Conservation (phyloP, 2,329 filamentous ascomycete species). For the Monosporascus sp. region DNA sequence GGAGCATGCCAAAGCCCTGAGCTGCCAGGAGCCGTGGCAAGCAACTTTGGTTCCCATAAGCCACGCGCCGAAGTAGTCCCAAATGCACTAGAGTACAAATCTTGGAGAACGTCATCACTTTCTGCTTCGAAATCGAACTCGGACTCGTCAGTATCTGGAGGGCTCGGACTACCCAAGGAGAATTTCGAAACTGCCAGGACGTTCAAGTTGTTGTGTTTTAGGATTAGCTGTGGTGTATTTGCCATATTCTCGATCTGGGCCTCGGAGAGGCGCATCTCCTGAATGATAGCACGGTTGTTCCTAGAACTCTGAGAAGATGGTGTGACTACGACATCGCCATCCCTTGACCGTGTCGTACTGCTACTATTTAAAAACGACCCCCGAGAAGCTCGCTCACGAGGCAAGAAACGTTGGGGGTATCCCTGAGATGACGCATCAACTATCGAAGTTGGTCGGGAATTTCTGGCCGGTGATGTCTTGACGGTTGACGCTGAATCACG, state of each 20-base stretch:
- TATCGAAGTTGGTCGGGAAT: conserved; percentile 29
- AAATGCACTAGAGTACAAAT: not conserved
- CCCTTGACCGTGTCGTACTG: conserved; percentile 18
- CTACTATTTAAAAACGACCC: conserved; percentile 31
- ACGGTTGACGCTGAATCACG: conserved; percentile 47
- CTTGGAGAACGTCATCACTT: not conserved
- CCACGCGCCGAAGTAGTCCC: conserved; percentile 1
- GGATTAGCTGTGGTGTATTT: conserved; percentile 31
- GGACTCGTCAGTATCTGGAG: conserved; percentile 47
- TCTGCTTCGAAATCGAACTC: conserved; percentile 29
- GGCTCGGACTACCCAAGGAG: conserved; percentile 46
- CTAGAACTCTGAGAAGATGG: conserved; percentile 22
- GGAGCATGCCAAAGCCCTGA: conserved; percentile 18
- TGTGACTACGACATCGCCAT: conserved; percentile 18
- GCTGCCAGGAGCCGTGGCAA: conserved; percentile 1
- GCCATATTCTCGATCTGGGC: conserved; percentile 40
- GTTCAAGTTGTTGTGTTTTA: conserved; percentile 32
- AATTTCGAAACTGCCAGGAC: conserved; percentile 33
- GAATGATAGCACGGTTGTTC: conserved; percentile 29
- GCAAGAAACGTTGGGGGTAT: conserved; percentile 26
- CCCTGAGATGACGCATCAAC: conserved; percentile 9
- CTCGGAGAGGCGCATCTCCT: conserved; percentile 40
- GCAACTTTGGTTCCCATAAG: conserved; percentile 16
- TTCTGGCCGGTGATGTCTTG: conserved; percentile 25
- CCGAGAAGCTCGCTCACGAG: conserved; percentile 33